A percentile compares a stretch with the other conserved stretches of the same genome.
Conservation (phyloP, 2,329 filamentous ascomycete species). For the Rutstroemia sp. region DNA sequence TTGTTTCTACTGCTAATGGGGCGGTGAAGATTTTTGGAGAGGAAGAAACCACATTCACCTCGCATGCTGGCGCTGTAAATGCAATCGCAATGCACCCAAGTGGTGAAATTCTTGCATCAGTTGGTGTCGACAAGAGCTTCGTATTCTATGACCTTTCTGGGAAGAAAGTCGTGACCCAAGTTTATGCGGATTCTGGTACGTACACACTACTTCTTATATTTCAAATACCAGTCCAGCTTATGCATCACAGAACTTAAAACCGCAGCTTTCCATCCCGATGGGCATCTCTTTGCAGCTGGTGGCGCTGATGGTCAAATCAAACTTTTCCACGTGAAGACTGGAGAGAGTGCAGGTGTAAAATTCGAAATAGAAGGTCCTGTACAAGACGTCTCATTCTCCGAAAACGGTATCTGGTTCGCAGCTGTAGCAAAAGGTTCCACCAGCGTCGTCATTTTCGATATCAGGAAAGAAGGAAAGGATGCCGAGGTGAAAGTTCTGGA, state of each 20-base stretch:
- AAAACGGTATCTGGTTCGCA: constrained; percentile 95
- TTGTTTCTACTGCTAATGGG: constrained; percentile 35
- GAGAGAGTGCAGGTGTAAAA: constrained; percentile 61
- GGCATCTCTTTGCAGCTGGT: constrained; percentile 85
- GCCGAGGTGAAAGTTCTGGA: constrained; percentile 79
- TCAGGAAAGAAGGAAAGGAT: constrained; percentile 82
- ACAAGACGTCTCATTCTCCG: constrained; percentile 75
- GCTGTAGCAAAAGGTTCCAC: constrained; percentile 71
- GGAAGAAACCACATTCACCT: constrained; percentile 60
- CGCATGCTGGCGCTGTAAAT: constrained; percentile 76
- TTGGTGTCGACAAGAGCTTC: constrained; percentile 87
- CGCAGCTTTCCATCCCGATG: constrained; percentile 89
- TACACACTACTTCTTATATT: constrained; percentile 16
- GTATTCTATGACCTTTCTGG: constrained; percentile 74
- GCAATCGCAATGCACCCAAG: constrained; percentile 76
- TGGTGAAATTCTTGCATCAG: constrained; percentile 75
- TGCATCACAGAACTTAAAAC: constrained; percentile 41
- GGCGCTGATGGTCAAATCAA: constrained; percentile 75
- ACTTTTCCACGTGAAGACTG: constrained; percentile 79
- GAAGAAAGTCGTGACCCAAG: constrained; percentile 64
- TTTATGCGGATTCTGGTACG: constrained; percentile 74
- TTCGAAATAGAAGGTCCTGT: constrained; percentile 66
- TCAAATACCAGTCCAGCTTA: neutral
- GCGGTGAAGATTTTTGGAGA: constrained; percentile 71
- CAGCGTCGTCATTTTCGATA: constrained; percentile 79